A percentile compares a stretch with the other conserved stretches of the same genome.
phyloP scores from a whole-genome alignment of 805 yeast species.

The Blastobotrys peoriensis region DNA sequence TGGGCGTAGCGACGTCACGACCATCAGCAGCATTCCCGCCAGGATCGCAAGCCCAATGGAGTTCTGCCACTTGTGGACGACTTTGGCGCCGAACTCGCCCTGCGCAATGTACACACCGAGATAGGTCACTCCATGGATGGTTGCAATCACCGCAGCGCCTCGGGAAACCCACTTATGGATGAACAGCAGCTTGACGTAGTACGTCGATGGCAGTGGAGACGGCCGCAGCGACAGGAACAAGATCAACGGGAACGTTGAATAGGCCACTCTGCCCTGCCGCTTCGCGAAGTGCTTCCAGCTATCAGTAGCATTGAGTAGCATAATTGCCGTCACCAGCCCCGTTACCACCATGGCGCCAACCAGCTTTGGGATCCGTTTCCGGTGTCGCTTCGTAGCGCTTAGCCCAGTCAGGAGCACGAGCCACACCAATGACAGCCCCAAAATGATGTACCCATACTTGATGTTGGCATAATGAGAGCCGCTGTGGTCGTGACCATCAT shows the following conservation, averaged over 20 bases:
- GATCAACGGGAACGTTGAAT: slow-evolving; percentile 69
- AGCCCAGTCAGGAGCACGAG: slow-evolving; percentile 8
- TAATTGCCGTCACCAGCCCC: slow-evolving; percentile 37
- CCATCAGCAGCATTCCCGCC: slow-evolving; percentile 54
- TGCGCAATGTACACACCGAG: slow-evolving; percentile 45
- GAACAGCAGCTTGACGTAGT: slow-evolving; percentile 67
- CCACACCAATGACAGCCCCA: slow-evolving; percentile 9
- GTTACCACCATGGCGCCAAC: slow-evolving; percentile 28
- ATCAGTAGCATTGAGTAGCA: slow-evolving; percentile 36
- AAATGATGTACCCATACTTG: slow-evolving; percentile 15
- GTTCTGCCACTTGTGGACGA: slow-evolving; percentile 49
- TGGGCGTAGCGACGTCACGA: slow-evolving; percentile 59
- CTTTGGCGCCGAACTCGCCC: slow-evolving; percentile 42
- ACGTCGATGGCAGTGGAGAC: slow-evolving; percentile 71
- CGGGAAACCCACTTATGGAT: slow-evolving; percentile 91
- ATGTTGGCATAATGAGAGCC: slow-evolving; percentile 17
- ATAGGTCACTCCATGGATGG: slow-evolving; percentile 52
- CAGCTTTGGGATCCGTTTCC: neutral
- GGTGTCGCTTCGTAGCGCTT: slow-evolving; percentile 5
- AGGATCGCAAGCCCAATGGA: slow-evolving; percentile 67
- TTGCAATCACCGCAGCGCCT: slow-evolving; percentile 58
- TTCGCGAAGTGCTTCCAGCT: slow-evolving; percentile 59
- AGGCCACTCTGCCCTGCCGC: slow-evolving; percentile 70
- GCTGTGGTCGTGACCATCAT: slow-evolving; percentile 3
- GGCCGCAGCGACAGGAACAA: slow-evolving; percentile 74